Base-by-base conservation (phyloP, 306 rosid species). In the Vigna reflexopilosa region DNA sequence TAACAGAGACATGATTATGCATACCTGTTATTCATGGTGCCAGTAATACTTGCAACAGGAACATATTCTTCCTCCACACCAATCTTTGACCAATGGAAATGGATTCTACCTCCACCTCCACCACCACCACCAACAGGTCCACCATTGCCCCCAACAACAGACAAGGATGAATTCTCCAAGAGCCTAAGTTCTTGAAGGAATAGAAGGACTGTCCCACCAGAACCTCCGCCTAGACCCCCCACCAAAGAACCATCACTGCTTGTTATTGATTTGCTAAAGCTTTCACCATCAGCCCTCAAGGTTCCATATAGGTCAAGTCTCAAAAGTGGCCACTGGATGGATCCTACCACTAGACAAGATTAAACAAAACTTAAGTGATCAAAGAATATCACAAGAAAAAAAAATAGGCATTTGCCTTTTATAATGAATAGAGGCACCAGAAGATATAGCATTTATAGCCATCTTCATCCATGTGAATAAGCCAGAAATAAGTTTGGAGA, bases 41-140 rank as follows among this genome's bases (percentile, higher is more conserved):
- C 98, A 71, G 73, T 80, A 76, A 95, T 77, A 70, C 87, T 92
- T 32, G 98, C 98, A 85, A 95, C 88, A 52, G 98, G 96, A 76
- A 84, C 83, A 85, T 95, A 95, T 50, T 95, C 93, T 50, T 92
- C 96, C 38, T 87, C 93, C 32, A 52, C 70, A 73, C 92, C 93
- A 81, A 95, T 89, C 64, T 85, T 89, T 51, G 97, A 91, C 98
- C 98, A 95, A 76, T 95, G 98, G 84, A 95, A 95, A 89, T 95
- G 98, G 85, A 92, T 84, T 88, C 98, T 87, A 84, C 98, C 98
- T 77, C 98, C 98, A 57, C 98, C 98, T 59, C 98, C 98, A 1
- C 98, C 98, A 6, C 98, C 98, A 6, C 98, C 98, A 56, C 98
- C 98, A 72, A 81, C 87, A 19, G 90, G 82, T 71, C 98, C 93